These are phyloP conservation scores for Cytospora piceicola DNA, from an alignment of 2,329 filamentous ascomycete species.

Conservation along the genomic window DNA sequence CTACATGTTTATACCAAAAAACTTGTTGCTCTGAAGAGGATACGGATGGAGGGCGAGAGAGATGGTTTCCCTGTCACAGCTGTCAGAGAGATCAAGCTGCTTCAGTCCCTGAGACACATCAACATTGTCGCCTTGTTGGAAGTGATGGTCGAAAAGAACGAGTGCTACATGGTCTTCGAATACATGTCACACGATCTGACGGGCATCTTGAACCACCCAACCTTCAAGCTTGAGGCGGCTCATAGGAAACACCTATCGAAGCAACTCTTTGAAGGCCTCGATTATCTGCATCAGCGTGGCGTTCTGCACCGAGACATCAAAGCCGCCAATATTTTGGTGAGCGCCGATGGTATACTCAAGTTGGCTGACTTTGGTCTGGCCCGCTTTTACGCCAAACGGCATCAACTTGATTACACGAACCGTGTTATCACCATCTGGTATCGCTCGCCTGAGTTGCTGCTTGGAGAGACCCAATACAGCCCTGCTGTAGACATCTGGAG, in stretches of 20 bases:
- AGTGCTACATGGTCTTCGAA: slow-evolving; percentile 99
- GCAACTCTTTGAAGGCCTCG: slow-evolving; percentile 90
- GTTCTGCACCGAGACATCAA: slow-evolving; percentile 98
- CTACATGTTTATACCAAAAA: slow-evolving; percentile 87
- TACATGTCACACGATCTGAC: slow-evolving; percentile 96
- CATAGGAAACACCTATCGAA: slow-evolving; percentile 93
- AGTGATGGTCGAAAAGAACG: slow-evolving; percentile 97
- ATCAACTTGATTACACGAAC: slow-evolving; percentile 94
- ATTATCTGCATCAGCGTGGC: slow-evolving; percentile 91
- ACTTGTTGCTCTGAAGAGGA: slow-evolving; percentile 84
- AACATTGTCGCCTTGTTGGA: slow-evolving; percentile 86
- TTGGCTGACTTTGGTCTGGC: slow-evolving; percentile 95
- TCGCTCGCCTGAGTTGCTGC: slow-evolving; percentile 83
- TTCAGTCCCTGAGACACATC: slow-evolving; percentile 81
- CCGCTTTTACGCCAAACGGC: slow-evolving; percentile 91
- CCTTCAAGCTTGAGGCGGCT: slow-evolving; percentile 79
- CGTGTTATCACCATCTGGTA: slow-evolving; percentile 99
- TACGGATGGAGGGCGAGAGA: slow-evolving; percentile 90
- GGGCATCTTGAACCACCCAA: slow-evolving; percentile 90
- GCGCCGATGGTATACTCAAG: slow-evolving; percentile 85
- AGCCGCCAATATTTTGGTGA: slow-evolving; percentile 94
- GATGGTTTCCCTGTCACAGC: slow-evolving; percentile 92
- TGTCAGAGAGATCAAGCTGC: slow-evolving; percentile 85
- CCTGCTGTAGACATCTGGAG: slow-evolving; percentile 95
- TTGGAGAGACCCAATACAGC: slow-evolving; percentile 89